Evolutionary conservation across 768 basidiomycete genomes (phyloP).

Genomic region (Infundibulicybe gibba): DNA sequence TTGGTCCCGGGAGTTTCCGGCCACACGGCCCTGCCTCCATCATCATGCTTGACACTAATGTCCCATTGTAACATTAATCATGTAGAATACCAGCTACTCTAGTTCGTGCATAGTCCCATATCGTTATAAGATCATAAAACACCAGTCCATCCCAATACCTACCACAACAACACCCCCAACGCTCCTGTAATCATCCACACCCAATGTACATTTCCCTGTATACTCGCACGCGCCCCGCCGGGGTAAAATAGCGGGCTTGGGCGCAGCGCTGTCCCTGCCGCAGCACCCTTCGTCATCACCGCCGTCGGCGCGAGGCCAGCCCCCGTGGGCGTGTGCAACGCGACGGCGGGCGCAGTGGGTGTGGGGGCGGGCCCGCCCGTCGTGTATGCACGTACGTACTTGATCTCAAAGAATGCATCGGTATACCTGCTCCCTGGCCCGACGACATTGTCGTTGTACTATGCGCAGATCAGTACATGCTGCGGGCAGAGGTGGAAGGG

Average conservation of each 20-base stretch:
- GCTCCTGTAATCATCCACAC: too few relatives aligned
- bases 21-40: too few relatives aligned
- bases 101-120: too few relatives aligned
- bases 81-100: too few relatives aligned
- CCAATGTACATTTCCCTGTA: neutral
- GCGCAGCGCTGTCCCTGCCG: constrained; percentile 11
- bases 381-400: constrained; percentile 46
- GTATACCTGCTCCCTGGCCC: constrained; percentile 37
- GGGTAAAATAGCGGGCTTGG: constrained; percentile 16
- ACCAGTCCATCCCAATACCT: too few relatives aligned
- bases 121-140: too few relatives aligned
- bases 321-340: constrained; percentile 3
- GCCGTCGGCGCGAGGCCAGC: neutral
- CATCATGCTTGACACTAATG: too few relatives aligned
- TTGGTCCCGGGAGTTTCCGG: too few relatives aligned
- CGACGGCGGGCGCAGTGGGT: constrained; percentile 17
- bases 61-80: too few relatives aligned
- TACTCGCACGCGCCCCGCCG: neutral
- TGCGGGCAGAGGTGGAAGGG: too few relatives aligned
- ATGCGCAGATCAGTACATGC: too few relatives aligned
- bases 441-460: constrained; percentile 51
- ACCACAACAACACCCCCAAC: too few relatives aligned
- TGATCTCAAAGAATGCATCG: constrained; percentile 62
- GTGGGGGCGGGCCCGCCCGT: constrained; percentile 24
- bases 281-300: constrained; percentile 1